These are phyloP conservation scores for Vitis rupestris DNA, from an alignment of 164 flowering plant species.

Conservation along the genomic window DNA sequence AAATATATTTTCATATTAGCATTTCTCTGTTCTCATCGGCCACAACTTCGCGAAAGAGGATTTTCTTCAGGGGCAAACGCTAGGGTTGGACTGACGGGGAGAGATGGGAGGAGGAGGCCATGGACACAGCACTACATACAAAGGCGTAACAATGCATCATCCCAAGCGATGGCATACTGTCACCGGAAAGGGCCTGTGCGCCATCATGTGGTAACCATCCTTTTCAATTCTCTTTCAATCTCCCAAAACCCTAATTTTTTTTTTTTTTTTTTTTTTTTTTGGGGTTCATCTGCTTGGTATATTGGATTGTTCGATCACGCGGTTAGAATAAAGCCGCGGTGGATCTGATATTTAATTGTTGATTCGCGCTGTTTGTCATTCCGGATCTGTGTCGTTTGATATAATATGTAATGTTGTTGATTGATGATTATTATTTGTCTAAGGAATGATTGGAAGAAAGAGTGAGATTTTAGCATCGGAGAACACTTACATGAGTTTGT, in stretches of 20 bases:
- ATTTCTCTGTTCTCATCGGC: too few relatives aligned
- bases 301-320: neutral
- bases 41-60: too few relatives aligned
- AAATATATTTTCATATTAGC: too few relatives aligned
- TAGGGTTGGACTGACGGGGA: neutral
- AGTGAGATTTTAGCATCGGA: too few relatives aligned
- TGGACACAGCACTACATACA: constrained; percentile 61
- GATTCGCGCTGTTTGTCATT: neutral
- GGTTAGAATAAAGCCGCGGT: neutral
- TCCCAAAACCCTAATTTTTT: neutral
- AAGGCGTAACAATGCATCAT: constrained; percentile 66
- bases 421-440: neutral
- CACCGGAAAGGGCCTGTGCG: constrained; percentile 88
- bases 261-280: too few relatives aligned
- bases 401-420: neutral
- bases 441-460: neutral
- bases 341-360: neutral
- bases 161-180: constrained; percentile 85
- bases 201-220: constrained; percentile 70
- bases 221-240: neutral
- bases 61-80: too few relatives aligned
- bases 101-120: constrained; percentile 66
- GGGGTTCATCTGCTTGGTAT: too few relatives aligned
- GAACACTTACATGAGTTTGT: too few relatives aligned
- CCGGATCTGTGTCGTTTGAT: neutral